These are phyloP conservation scores for Schoenoplectus tabernaemontani DNA, from an alignment of 202 grass and related monocot species.

Conservation along the genomic window DNA sequence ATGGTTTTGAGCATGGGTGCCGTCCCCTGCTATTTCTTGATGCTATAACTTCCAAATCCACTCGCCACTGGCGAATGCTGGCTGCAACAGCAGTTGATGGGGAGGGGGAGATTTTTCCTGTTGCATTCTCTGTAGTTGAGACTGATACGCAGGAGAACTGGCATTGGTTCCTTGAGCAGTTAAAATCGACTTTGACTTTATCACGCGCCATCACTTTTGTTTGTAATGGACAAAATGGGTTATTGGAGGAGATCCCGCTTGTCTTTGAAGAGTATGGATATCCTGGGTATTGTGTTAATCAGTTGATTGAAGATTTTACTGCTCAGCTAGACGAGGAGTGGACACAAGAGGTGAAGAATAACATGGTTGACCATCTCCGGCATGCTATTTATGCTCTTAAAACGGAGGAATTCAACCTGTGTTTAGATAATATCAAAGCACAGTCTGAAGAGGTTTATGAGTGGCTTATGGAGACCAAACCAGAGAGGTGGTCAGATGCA, in stretches of 20 bases:
- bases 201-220: conserved; percentile 67
- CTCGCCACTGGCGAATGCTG: conserved; percentile 77
- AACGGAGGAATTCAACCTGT: conserved; percentile 64
- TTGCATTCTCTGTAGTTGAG: conserved; percentile 89
- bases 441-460: conserved; percentile 76
- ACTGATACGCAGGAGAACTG: conserved; percentile 56
- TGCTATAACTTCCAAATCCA: conserved; percentile 59
- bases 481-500: conserved; percentile 90
- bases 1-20: conserved; percentile 93
- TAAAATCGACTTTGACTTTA: conserved; percentile 54
- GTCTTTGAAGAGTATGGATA: conserved; percentile 64
- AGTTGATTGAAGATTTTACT: conserved; percentile 81
- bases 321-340: conserved; percentile 49
- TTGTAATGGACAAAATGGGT: conserved; percentile 58
- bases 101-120: conserved; percentile 71
- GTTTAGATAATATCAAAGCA: conserved; percentile 57
- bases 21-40: conserved; percentile 88
- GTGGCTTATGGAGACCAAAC: conserved; percentile 86
- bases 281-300: conserved; percentile 69
- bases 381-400: conserved; percentile 75
- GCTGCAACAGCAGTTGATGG: conserved; percentile 76
- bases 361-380: conserved; percentile 63
- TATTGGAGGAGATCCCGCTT: conserved; percentile 56
- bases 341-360: conserved; percentile 66
- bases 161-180: conserved; percentile 89